Evolutionary conservation across 2,329 filamentous ascomycete species (phyloP), one percentile per base, ranked within the genome.

Genomic region (Neurospora sp.): DNA sequence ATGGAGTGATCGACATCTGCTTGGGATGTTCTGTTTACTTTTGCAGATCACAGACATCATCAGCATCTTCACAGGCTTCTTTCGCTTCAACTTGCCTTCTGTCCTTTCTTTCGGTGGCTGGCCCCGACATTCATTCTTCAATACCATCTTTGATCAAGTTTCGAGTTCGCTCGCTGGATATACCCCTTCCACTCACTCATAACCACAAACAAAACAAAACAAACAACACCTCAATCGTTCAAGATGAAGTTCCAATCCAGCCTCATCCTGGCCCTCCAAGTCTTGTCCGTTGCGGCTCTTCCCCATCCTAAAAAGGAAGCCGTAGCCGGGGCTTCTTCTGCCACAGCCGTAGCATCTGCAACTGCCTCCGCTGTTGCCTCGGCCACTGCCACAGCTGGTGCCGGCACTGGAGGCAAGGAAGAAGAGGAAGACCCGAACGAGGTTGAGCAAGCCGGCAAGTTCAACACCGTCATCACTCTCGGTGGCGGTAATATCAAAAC

Each of bases 401-500:
- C 68, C 4, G 68, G 33, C 6, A 69, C 46, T 4, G 67, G 39
- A 52, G 40, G 23, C 8, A 42, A 58, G 6, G 75, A 71, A 23
- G 72, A 73, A 10, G 76, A 72, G 19, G 72, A 73, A 1, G 72
- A 73, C 9, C 72, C 69, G 10, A 78, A 79, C 66, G 76, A 81
- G 71, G 52, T 79, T 23, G 78, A 79, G 38, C 75, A 76, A 33
- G 46, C 76, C 46, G 79, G 69, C 10, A 67, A 75, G 46, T 81
- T 81, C 58, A 77, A 72, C 36, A 71, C 72, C 5, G 72, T 75
- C 28, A 71, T 81, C 58, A 73, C 74, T 4, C 74, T 81, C 0
- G 70, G 72, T 4, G 79, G 78, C 17, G 78, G 78, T 28, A 73
- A 78, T 52, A 69, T 78, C 71, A 77, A 80, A 73, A 76, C 75